Conservation (phyloP, 2,329 filamentous ascomycete genomes). For the Xylaria arbuscula region DNA sequence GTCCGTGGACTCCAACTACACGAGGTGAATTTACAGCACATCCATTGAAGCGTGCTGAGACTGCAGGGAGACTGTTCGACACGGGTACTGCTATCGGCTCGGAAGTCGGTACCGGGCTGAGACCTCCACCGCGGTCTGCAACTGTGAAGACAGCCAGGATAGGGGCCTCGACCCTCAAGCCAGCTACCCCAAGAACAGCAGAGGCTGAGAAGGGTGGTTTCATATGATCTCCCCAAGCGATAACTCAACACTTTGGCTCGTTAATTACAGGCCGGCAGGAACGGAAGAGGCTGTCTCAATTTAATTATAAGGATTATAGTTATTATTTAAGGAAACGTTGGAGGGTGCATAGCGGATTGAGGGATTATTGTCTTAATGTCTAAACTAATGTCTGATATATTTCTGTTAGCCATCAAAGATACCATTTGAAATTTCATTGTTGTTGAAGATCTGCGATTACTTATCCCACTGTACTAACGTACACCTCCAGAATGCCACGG, state of each 20-base stretch:
- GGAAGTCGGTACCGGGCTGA: constrained; percentile 23
- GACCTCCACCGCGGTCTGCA: constrained; percentile 31
- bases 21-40: constrained; percentile 16
- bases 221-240: constrained; percentile 15
- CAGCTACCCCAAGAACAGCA: not conserved
- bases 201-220: constrained; percentile 5
- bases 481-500: too few relatives aligned
- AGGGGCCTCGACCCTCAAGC: constrained; percentile 1
- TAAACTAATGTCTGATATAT: constrained; percentile 33
- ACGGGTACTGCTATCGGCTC: constrained; percentile 3
- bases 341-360: constrained; percentile 23
- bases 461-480: not conserved
- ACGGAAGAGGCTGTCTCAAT: not conserved
- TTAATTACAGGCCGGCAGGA: not conserved
- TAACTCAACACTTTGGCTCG: not conserved
- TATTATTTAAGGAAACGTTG: constrained; percentile 4
- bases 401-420: constrained; percentile 30
- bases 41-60: constrained; percentile 30
- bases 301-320: constrained; percentile 6
- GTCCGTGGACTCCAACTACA: constrained; percentile 38
- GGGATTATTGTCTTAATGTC: constrained; percentile 33
- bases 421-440: constrained; percentile 37
- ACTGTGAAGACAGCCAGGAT: constrained; percentile 20
- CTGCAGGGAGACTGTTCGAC: constrained; percentile 1
- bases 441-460: not conserved